phyloP scores from a whole-genome alignment of 257 asterid genomes.

The Nicotiana tabacum region DNA sequence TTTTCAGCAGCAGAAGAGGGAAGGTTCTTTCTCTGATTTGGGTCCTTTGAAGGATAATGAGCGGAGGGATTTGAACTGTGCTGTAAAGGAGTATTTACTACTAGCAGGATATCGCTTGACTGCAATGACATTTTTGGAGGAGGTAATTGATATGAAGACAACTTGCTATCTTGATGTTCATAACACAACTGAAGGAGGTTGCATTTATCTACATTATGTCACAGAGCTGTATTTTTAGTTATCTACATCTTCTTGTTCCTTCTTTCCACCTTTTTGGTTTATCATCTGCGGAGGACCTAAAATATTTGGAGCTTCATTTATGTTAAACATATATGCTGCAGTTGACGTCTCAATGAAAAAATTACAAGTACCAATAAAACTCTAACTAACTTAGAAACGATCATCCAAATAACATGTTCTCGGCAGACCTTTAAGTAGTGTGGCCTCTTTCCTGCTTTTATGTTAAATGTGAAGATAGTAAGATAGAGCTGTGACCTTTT shows the following conservation, averaged over 20 bases:
- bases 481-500: not conserved
- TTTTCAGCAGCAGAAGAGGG: constrained; percentile 41
- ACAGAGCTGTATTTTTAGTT: not conserved
- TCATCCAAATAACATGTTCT: not conserved
- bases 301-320: not conserved
- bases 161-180: constrained; percentile 10
- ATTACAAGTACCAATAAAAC: not conserved
- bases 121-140: constrained; percentile 98
- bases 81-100: constrained; percentile 88
- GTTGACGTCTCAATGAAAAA: not conserved
- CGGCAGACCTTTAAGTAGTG: not conserved
- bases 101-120: constrained; percentile 96
- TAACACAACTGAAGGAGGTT: not conserved
- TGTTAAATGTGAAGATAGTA: constrained; percentile 3
- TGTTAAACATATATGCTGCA: not conserved
- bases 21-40: constrained; percentile 57
- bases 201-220: constrained; percentile 1
- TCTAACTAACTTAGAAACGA: not conserved
- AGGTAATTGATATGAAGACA: constrained; percentile 42
- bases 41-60: constrained; percentile 89
- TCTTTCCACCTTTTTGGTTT: not conserved
- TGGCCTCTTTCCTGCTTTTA: not conserved
- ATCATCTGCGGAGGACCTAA: not conserved
- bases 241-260: not conserved
- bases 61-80: constrained; percentile 83